Evolutionary conservation across 345 rosid genomes (phyloP).

Genomic region (Isatis tinctoria): DNA sequence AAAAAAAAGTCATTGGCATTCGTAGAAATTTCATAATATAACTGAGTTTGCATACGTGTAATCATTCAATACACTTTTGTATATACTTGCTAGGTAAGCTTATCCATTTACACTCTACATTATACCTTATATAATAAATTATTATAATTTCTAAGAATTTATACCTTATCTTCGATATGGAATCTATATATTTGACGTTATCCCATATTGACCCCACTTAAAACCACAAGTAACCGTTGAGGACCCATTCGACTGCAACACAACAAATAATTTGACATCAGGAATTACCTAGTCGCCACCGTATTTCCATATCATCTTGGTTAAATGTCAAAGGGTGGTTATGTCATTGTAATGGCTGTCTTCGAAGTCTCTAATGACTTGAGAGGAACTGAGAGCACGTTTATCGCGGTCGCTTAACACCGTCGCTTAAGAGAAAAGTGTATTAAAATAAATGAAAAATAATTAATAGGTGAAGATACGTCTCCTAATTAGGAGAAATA

Average conservation of each 20-base stretch:
- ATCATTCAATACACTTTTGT: neutral
- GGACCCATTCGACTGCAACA: constrained; percentile 22
- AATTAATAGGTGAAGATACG: no score
- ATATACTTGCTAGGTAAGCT: neutral
- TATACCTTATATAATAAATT: neutral
- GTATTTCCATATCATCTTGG: neutral
- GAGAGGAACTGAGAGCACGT: constrained; percentile 16
- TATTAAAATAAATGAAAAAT: no score
- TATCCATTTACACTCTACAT: neutral
- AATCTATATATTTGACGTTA: constrained; percentile 24
- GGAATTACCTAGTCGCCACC: constrained; percentile 1
- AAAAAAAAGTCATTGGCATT: neutral
- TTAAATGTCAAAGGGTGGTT: neutral
- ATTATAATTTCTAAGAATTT: neutral
- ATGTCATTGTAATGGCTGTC: constrained; percentile 1
- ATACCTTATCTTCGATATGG: constrained; percentile 28
- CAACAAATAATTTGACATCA: constrained; percentile 17
- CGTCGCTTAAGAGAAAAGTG: no score
- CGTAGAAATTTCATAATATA: neutral
- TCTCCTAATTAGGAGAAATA: no score
- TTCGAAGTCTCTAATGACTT: constrained; percentile 13
- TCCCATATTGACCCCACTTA: constrained; percentile 24
- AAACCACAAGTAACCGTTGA: constrained; percentile 13
- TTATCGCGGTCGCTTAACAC: no score
- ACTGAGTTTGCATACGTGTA: neutral